Evolutionary conservation across 768 basidiomycete genomes (phyloP).

Genomic region (Mycena albidolilacea): DNA sequence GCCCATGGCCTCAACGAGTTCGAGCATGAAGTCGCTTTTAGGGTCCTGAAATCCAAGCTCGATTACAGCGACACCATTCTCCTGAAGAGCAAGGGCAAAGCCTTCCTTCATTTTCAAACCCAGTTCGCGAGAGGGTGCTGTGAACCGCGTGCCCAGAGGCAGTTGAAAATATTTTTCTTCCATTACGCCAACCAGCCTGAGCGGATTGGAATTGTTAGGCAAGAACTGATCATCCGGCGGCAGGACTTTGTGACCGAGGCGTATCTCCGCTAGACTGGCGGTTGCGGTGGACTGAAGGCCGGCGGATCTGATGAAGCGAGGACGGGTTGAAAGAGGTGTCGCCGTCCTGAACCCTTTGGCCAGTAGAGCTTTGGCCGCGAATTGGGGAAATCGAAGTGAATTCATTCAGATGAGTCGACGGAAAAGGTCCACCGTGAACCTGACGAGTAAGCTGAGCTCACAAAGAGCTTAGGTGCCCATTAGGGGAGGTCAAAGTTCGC

Average conservation of each 20-base stretch:
- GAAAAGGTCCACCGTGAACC: no score
- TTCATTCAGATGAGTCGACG: no score
- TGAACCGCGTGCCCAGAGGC: slow-evolving; percentile 15
- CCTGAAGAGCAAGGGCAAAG: slow-evolving; percentile 8
- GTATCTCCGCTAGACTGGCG: background rate
- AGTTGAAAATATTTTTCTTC: slow-evolving; percentile 14
- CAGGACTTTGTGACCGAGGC: background rate
- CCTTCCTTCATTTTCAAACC: slow-evolving; percentile 1
- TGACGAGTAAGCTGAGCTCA: no score
- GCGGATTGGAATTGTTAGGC: background rate
- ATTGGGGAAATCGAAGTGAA: no score
- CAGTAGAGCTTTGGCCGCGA: no score
- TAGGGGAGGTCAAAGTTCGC: no score
- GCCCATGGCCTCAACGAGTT: slow-evolving; percentile 17
- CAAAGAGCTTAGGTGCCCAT: no score
- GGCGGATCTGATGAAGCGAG: background rate
- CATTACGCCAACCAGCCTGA: background rate
- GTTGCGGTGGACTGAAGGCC: background rate
- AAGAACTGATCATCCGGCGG: background rate
- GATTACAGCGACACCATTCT: slow-evolving; percentile 13
- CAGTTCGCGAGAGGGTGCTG: slow-evolving; percentile 1
- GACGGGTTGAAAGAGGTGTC: no score
- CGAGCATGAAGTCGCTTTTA: slow-evolving; percentile 25
- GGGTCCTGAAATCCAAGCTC: slow-evolving; percentile 17
- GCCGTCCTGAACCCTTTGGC: no score